Percentiles rank a stretch among this genome's conserved stretches.
Conservation (phyloP, 2,329 filamentous ascomycete genomes). For the Chaetoscypha palmicola region DNA sequence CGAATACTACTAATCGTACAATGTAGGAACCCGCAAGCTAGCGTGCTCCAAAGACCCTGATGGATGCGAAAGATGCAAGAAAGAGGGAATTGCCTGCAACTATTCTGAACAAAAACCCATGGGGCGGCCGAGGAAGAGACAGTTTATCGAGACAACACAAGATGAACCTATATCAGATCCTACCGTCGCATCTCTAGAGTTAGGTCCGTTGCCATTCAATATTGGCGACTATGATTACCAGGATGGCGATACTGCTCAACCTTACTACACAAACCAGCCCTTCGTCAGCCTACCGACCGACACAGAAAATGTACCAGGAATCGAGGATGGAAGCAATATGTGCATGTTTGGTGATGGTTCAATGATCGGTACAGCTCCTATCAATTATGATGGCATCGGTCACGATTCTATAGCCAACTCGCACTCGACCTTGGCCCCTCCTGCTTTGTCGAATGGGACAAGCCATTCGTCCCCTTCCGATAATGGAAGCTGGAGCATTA, state of each 20-base stretch:
- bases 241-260: constrained; percentile 11
- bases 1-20: constrained; percentile 20
- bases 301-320: background rate
- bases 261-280: constrained; percentile 16
- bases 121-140: constrained; percentile 56
- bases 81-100: constrained; percentile 49
- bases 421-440: constrained; percentile 4
- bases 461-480: constrained; percentile 12
- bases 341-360: constrained; percentile 21
- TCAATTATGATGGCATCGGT: constrained; percentile 19
- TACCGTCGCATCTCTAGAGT: constrained; percentile 8
- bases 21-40: constrained; percentile 52
- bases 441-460: constrained; percentile 11
- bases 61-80: constrained; percentile 52
- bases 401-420: constrained; percentile 6
- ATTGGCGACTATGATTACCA: constrained; percentile 12
- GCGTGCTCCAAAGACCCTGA: constrained; percentile 56
- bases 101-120: constrained; percentile 61
- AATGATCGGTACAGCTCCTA: constrained; percentile 13
- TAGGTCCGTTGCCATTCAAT: constrained; percentile 14
- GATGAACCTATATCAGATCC: constrained; percentile 10
- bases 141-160: constrained; percentile 25
- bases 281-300: constrained; percentile 1
- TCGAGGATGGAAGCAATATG: constrained; percentile 2
- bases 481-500: constrained; percentile 11